phyloP scores from a whole-genome alignment of 108 stramenopile genomes.

The Poteriospumella lacustris region DNA sequence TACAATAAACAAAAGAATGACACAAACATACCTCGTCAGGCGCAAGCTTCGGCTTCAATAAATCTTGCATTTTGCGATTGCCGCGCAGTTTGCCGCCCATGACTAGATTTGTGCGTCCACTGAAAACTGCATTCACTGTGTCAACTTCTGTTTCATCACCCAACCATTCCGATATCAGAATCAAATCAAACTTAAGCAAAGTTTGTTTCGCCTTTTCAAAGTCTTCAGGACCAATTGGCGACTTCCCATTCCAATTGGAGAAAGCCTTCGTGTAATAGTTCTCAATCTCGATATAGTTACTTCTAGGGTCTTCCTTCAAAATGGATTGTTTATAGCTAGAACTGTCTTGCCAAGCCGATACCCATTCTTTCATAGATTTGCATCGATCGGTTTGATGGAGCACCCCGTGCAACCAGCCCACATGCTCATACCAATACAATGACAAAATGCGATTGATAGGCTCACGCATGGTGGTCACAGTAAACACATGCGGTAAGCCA shows the following conservation, averaged over 20 bases:
- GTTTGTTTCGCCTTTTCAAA: background rate
- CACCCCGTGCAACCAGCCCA: conserved; percentile 26
- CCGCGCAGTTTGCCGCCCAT: background rate
- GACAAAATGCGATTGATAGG: conserved; percentile 17
- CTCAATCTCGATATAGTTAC: conserved; percentile 28
- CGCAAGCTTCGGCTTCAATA: background rate
- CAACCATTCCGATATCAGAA: background rate
- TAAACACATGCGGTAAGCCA: background rate
- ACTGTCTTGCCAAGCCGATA: conserved; percentile 7
- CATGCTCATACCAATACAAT: conserved; percentile 37
- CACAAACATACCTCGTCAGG: background rate
- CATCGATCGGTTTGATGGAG: background rate
- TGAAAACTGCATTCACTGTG: background rate
- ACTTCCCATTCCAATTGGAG: background rate
- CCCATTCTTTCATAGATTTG: conserved; percentile 3
- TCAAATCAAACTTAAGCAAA: background rate
- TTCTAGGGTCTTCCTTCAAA: background rate
- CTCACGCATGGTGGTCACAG: background rate
- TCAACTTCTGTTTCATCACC: conserved; percentile 8
- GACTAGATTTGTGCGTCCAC: background rate
- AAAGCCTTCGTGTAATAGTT: conserved; percentile 31
- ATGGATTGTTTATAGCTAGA: background rate
- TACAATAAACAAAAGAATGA: background rate
- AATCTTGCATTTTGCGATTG: background rate
- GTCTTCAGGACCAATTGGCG: background rate